phyloP scores from a whole-genome alignment of 2,329 filamentous ascomycete species.

The Fusarium xyrophilum region DNA sequence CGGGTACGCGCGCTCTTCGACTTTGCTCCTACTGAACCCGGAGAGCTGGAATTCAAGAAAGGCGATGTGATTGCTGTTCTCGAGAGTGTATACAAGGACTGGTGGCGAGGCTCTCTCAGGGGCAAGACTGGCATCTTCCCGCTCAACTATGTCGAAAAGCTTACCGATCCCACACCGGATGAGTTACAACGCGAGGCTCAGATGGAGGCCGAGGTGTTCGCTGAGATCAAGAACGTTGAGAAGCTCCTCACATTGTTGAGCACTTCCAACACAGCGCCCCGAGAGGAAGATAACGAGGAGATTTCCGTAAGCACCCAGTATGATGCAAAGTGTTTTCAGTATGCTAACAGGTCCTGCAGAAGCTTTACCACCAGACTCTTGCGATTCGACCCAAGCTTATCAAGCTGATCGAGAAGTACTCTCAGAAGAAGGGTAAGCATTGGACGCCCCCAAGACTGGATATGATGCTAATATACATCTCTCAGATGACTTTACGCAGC shows the following conservation, averaged over 20 bases:
- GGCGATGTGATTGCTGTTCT: slow-evolving; percentile 97
- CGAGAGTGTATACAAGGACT: slow-evolving; percentile 98
- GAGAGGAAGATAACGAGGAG: slow-evolving; percentile 94
- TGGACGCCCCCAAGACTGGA: neutral
- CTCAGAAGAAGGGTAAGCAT: slow-evolving; percentile 81
- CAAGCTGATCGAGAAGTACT: slow-evolving; percentile 98
- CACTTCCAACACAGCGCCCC: slow-evolving; percentile 78
- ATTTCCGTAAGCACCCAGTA: slow-evolving; percentile 70
- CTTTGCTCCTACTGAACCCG: slow-evolving; percentile 91
- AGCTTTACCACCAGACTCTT: slow-evolving; percentile 89
- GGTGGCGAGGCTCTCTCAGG: slow-evolving; percentile 96
- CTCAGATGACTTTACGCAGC: slow-evolving; percentile 86
- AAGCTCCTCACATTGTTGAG: slow-evolving; percentile 87
- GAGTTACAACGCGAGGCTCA: slow-evolving; percentile 95
- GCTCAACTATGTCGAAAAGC: slow-evolving; percentile 97
- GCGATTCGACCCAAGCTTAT: slow-evolving; percentile 96
- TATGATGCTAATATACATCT: neutral
- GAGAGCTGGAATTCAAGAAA: slow-evolving; percentile 94
- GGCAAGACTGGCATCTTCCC: slow-evolving; percentile 98
- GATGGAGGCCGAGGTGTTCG: slow-evolving; percentile 80
- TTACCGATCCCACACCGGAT: slow-evolving; percentile 91
- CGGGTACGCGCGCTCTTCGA: slow-evolving; percentile 93
- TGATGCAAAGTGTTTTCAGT: neutral
- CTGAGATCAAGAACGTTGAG: slow-evolving; percentile 69
- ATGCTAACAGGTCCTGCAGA: slow-evolving; percentile 54